Evolutionary conservation across 805 yeast species (phyloP), one percentile per base, ranked within the genome.

Genomic region (Cyberlindnera petersonii): DNA sequence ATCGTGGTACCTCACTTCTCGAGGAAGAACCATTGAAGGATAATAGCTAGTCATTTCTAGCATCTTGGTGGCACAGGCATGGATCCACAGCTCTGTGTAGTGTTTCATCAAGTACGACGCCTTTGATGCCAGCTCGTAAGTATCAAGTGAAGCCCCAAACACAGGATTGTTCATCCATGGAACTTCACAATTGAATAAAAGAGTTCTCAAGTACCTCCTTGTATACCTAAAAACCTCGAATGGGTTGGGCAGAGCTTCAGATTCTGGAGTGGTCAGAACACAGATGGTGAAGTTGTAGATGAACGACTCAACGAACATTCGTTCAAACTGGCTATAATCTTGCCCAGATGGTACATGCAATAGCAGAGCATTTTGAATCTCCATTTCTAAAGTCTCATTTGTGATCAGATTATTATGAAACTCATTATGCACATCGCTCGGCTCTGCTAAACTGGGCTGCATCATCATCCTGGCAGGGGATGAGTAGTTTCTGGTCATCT

Each of bases 281-380:
- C 64, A 56, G 8, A 65, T 58, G 7, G 70, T 57, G 43, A 65
- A 71, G 40, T 65, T 68, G 52, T 65, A 68, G 4, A 70, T 48
- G 43, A 68, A 71, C 26, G 73, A 68, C 37, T 72, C 77, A 18
- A 68, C 40, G 32, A 68, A 58, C 49, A 68, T 66, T 32, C 69
- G 52, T 24, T 52, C 53, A 30, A 50, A 53, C 37, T 48, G 52
- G n/a, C 23, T 28, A 22, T 15, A 32, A 8, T 22, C 14, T 15
- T 17, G 16, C 14, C 19, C 24, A 13, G 14, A n/a, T 10, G 21
- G 34, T 9, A 24, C 6, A 10, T 30, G 26, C 8, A 28, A 32
- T 20, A 43, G 31, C 34, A 50, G 31, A 15, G 52, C 45, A 32
- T 51, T 48, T 24, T 42, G 47, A 27, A 51, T 48, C 20, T 53